Conservation (phyloP, 768 basidiomycete genomes). For the Boletus rubropictus region DNA sequence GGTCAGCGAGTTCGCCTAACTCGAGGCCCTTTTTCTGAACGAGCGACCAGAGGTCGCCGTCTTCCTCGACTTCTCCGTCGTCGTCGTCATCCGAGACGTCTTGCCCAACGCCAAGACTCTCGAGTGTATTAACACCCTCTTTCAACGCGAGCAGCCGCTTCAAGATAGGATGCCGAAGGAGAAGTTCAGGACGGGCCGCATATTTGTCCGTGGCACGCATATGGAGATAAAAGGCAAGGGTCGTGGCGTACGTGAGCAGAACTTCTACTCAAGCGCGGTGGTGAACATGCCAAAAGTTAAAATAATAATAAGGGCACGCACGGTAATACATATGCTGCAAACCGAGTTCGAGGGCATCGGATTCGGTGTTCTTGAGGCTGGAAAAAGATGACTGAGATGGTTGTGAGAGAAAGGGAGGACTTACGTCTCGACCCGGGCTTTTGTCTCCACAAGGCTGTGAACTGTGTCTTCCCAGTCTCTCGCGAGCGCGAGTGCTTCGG, state of each 20-base stretch:
- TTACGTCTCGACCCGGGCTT: slow-evolving; percentile 52
- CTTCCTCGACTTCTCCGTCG: slow-evolving; percentile 33
- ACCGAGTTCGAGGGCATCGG: slow-evolving; percentile 55
- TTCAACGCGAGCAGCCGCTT: slow-evolving; percentile 76
- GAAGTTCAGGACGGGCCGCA: slow-evolving; percentile 51
- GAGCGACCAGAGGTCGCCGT: slow-evolving; percentile 40
- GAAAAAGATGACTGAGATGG: not conserved
- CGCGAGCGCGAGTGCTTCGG: slow-evolving; percentile 75
- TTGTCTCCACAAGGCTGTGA: slow-evolving; percentile 44
- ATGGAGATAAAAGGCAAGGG: slow-evolving; percentile 88
- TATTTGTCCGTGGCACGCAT: slow-evolving; percentile 69
- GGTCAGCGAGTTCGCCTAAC: slow-evolving; percentile 47
- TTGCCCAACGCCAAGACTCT: slow-evolving; percentile 73
- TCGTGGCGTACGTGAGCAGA: slow-evolving; percentile 82
- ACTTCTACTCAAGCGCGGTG: slow-evolving; percentile 52
- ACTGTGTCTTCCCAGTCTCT: slow-evolving; percentile 79
- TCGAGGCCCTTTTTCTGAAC: slow-evolving; percentile 36
- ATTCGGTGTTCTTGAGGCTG: slow-evolving; percentile 46
- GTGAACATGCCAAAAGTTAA: not conserved
- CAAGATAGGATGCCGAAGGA: slow-evolving; percentile 68
- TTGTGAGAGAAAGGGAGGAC: slow-evolving; percentile 10
- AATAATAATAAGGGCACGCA: slow-evolving; percentile 36
- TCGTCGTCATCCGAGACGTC: slow-evolving; percentile 43
- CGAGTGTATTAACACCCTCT: slow-evolving; percentile 72
- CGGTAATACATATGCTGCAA: slow-evolving; percentile 87